phyloP scores from a whole-genome alignment of 306 rosid species.

The Malus sieversii region DNA sequence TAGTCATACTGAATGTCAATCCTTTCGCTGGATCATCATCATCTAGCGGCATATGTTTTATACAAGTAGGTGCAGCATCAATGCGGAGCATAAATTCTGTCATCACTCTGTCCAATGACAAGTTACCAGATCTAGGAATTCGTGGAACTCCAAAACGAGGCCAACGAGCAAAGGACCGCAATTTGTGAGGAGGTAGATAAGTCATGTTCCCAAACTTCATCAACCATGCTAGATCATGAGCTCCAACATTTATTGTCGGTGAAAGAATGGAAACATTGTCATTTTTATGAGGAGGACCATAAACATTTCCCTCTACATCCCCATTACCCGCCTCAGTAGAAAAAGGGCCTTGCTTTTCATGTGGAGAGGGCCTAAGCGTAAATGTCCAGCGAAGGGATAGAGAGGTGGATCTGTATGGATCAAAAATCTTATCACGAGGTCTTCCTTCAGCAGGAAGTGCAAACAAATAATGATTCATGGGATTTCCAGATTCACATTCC shows the following conservation, averaged over 20 bases:
- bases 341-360: slow-evolving; percentile 35
- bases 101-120: slow-evolving; percentile 92
- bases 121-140: slow-evolving; percentile 78
- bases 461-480: slow-evolving; percentile 85
- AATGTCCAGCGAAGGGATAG: slow-evolving; percentile 88
- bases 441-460: slow-evolving; percentile 80
- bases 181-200: slow-evolving; percentile 89
- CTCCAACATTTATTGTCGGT: slow-evolving; percentile 84
- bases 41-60: slow-evolving; percentile 85
- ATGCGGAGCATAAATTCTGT: slow-evolving; percentile 93
- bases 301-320: slow-evolving; percentile 44
- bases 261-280: slow-evolving; percentile 35
- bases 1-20: slow-evolving; percentile 72
- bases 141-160: slow-evolving; percentile 93
- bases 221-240: slow-evolving; percentile 99
- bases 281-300: slow-evolving; percentile 45
- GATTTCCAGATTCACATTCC: slow-evolving; percentile 90
- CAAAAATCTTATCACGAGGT: slow-evolving; percentile 72
- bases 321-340: slow-evolving; percentile 30
- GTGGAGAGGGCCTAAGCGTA: slow-evolving; percentile 63
- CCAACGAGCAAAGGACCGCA: slow-evolving; percentile 90
- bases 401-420: slow-evolving; percentile 93
- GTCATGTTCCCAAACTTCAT: slow-evolving; percentile 67
- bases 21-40: slow-evolving; percentile 98
- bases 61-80: slow-evolving; percentile 71